Evolutionary conservation across 2,329 filamentous ascomycete species (phyloP).

Genomic region (Hortaea sp.): DNA sequence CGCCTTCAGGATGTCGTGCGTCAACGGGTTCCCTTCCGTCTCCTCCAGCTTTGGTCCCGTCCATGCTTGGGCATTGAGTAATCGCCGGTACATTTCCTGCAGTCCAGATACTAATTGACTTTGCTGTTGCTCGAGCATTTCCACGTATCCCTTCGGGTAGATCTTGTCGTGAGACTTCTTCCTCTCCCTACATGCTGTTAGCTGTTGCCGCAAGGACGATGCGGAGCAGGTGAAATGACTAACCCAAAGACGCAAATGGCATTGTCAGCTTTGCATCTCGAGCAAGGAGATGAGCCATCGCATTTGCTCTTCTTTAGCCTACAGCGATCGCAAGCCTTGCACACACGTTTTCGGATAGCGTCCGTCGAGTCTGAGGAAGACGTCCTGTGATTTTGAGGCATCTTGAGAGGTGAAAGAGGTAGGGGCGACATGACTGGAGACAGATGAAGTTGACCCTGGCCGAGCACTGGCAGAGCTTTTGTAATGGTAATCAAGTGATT

Average conservation of each 20-base stretch:
- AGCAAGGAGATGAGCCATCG: slow-evolving; percentile 52
- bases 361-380: slow-evolving; percentile 13
- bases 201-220: background rate
- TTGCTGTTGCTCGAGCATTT: slow-evolving; percentile 59
- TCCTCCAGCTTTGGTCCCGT: slow-evolving; percentile 44
- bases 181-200: slow-evolving; percentile 33
- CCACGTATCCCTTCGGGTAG: slow-evolving; percentile 58
- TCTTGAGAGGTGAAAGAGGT: slow-evolving; percentile 5
- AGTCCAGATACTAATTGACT: slow-evolving; percentile 50
- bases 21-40: slow-evolving; percentile 47
- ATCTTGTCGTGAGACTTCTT: slow-evolving; percentile 59
- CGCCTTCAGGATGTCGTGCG: slow-evolving; percentile 52
- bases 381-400: slow-evolving; percentile 4
- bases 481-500: too few species aligned
- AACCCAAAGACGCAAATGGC: slow-evolving; percentile 53
- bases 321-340: slow-evolving; percentile 58
- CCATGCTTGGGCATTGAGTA: slow-evolving; percentile 46
- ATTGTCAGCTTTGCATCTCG: slow-evolving; percentile 53
- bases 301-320: slow-evolving; percentile 60
- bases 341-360: slow-evolving; percentile 47
- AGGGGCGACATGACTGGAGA: background rate
- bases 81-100: slow-evolving; percentile 49
- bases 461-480: too few species aligned
- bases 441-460: too few species aligned
- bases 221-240: background rate